A percentile compares a stretch with the other conserved stretches of the same genome.
phyloP scores from a whole-genome alignment of 768 basidiomycete species.

The Leccinum uliginosum region DNA sequence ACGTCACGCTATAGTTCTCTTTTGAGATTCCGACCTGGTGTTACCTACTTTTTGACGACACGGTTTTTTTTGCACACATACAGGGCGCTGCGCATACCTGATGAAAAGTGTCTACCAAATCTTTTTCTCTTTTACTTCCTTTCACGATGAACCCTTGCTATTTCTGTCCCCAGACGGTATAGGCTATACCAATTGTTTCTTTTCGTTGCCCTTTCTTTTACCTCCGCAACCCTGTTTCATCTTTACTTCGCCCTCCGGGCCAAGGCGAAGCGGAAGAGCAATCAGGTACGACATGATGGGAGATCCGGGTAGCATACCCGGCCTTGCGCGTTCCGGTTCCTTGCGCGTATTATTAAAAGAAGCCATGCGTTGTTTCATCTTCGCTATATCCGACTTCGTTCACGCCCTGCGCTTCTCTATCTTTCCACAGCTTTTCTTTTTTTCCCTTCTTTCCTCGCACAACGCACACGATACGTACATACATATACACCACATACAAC shows the following conservation, averaged over 20 bases:
- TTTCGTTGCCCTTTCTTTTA: neutral
- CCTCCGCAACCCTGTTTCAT: neutral
- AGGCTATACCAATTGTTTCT: conserved; percentile 17
- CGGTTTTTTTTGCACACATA: conserved; percentile 13
- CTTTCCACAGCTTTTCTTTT: neutral
- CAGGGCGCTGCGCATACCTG: conserved; percentile 31
- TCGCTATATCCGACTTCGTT: neutral
- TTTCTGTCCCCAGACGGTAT: conserved; percentile 13
- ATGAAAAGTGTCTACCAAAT: conserved; percentile 18
- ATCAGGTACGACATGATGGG: conserved; percentile 9
- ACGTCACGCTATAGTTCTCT: conserved; percentile 18
- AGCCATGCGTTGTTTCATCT: neutral
- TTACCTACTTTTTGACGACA: conserved; percentile 20
- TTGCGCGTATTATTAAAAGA: neutral
- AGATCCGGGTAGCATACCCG: neutral
- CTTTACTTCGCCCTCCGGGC: neutral
- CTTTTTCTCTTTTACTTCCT: neutral
- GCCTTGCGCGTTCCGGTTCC: neutral
- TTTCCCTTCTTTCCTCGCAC: neutral
- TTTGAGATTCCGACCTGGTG: conserved; percentile 22
- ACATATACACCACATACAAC: neutral
- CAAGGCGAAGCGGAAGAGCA: conserved; percentile 10
- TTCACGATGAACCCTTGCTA: conserved; percentile 1
- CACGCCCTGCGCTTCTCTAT: neutral
- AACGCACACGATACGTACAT: neutral